phyloP scores from a whole-genome alignment of 2,329 filamentous ascomycete genomes.

The Endocalyx cinctus region DNA sequence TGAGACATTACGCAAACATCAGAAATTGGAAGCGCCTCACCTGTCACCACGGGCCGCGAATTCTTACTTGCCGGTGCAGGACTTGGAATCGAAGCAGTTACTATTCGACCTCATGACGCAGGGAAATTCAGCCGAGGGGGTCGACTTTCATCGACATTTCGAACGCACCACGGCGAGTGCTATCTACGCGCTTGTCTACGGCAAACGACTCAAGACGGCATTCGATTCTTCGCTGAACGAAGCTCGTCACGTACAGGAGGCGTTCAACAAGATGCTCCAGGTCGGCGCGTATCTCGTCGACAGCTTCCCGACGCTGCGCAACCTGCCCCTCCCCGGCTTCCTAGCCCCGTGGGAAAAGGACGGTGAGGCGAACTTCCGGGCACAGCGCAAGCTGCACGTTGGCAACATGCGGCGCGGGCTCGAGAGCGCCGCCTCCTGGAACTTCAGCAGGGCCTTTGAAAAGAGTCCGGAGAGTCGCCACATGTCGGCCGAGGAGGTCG shows the following conservation, averaged over 20 bases:
- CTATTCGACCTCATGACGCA: slow-evolving; percentile 32
- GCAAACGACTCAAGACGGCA: slow-evolving; percentile 25
- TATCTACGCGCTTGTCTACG: slow-evolving; percentile 32
- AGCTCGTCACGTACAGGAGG: slow-evolving; percentile 20
- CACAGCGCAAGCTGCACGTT: slow-evolving; percentile 21
- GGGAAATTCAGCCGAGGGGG: slow-evolving; percentile 15
- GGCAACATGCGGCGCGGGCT: slow-evolving; percentile 22
- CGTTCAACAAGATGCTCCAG: slow-evolving; percentile 21
- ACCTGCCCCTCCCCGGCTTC: slow-evolving; percentile 29
- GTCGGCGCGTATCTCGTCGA: slow-evolving; percentile 36
- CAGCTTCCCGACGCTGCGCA: slow-evolving; percentile 34
- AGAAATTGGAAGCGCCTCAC: slow-evolving; percentile 32
- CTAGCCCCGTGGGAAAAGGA: slow-evolving; percentile 31
- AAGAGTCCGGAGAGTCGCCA: slow-evolving; percentile 11
- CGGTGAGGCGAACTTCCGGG: slow-evolving; percentile 20
- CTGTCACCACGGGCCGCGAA: slow-evolving; percentile 23
- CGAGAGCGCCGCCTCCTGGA: slow-evolving; percentile 23
- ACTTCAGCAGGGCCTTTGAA: slow-evolving; percentile 24
- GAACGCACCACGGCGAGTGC: slow-evolving; percentile 32
- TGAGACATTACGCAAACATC: slow-evolving; percentile 31
- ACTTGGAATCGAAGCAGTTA: slow-evolving; percentile 41
- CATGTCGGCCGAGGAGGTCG: slow-evolving; percentile 24
- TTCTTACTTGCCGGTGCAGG: slow-evolving; percentile 37
- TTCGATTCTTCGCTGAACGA: slow-evolving; percentile 22
- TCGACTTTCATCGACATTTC: slow-evolving; percentile 26